These are phyloP conservation scores for Cucurbitaria berberidis DNA, from an alignment of 2,329 filamentous ascomycete species.

Conservation along the genomic window DNA sequence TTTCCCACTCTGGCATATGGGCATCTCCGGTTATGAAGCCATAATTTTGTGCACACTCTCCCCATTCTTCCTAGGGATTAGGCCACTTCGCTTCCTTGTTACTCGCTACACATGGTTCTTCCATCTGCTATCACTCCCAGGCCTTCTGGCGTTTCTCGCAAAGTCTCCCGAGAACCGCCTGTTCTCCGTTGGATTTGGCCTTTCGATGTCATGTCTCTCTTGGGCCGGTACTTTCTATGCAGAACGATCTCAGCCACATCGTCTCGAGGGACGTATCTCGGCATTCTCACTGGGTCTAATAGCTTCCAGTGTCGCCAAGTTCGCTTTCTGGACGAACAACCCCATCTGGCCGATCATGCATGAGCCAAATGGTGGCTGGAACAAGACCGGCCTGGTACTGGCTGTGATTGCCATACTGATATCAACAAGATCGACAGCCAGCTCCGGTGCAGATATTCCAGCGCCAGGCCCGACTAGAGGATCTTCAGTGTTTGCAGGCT, in stretches of 20 bases:
- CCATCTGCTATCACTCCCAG: conserved; percentile 78
- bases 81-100: conserved; percentile 70
- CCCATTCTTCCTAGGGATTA: conserved; percentile 77
- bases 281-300: conserved; percentile 84
- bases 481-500: conserved; percentile 72
- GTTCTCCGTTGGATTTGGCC: conserved; percentile 79
- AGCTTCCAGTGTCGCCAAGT: conserved; percentile 86
- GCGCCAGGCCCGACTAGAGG: conserved; percentile 65
- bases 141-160: conserved; percentile 80
- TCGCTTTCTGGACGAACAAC: conserved; percentile 92
- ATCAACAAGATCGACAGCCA: conserved; percentile 70
- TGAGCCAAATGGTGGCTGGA: conserved; percentile 87
- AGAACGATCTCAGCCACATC: conserved; percentile 74
- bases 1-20: conserved; percentile 99
- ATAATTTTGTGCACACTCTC: conserved; percentile 85
- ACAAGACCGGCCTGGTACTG: conserved; percentile 78
- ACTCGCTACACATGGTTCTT: conserved; percentile 71
- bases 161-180: conserved; percentile 75
- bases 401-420: conserved; percentile 77
- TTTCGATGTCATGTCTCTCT: conserved; percentile 79
- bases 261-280: conserved; percentile 80
- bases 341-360: conserved; percentile 97
- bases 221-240: conserved; percentile 84
- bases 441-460: conserved; percentile 54
- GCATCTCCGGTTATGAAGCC: conserved; percentile 93